Conservation (phyloP, 2,329 filamentous ascomycete species). For the Penicillium crustosum region DNA sequence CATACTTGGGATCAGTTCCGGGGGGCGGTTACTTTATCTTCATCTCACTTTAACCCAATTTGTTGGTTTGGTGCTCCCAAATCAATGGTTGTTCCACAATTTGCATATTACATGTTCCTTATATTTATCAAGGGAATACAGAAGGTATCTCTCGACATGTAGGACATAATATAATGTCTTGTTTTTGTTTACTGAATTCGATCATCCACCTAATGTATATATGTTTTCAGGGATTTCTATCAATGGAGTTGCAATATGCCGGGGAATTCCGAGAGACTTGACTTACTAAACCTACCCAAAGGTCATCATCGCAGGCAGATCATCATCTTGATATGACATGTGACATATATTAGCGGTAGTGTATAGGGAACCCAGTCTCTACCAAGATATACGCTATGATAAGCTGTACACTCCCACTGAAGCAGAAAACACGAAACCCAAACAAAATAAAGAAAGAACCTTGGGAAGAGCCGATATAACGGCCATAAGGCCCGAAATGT, state of each 20-base stretch:
- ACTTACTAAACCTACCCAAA: background rate
- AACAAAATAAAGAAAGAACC: background rate
- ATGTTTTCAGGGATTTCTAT: background rate
- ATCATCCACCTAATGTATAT: too few relatives aligned
- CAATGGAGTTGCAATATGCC: background rate
- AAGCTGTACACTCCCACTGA: background rate
- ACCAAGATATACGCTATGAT: background rate
- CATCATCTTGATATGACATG: background rate
- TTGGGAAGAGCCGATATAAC: slow-evolving; percentile 3
- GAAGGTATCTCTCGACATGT: background rate
- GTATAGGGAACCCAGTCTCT: background rate
- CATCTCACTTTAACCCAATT: background rate
- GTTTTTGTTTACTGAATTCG: background rate
- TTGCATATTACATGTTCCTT: background rate
- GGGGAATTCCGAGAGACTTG: background rate
- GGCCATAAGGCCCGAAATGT: slow-evolving; percentile 12
- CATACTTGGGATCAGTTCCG: background rate
- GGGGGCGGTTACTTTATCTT: background rate
- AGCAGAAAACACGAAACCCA: background rate
- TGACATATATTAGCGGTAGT: background rate
- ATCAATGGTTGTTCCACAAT: background rate
- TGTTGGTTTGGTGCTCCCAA: background rate
- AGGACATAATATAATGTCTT: background rate
- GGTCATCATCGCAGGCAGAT: background rate
- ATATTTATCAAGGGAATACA: background rate